Percentiles rank a stretch among this genome's conserved stretches.
These are phyloP conservation scores for Talaromyces sp. DNA, from an alignment of 2,329 filamentous ascomycete genomes.

Conservation along the genomic window DNA sequence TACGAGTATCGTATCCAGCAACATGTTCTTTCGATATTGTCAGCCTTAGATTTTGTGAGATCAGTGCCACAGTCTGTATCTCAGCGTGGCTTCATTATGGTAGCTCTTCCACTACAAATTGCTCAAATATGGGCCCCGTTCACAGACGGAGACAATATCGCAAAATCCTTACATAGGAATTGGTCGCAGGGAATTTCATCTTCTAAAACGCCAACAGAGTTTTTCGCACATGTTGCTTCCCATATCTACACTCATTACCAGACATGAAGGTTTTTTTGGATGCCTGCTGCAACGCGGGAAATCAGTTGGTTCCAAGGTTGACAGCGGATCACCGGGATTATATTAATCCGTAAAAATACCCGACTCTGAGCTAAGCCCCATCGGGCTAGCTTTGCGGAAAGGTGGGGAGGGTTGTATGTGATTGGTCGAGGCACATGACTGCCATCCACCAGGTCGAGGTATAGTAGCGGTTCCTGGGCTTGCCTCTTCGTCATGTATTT, in stretches of 20 bases:
- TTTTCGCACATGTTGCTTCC: background rate
- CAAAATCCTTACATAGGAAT: background rate
- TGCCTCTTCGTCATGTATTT: background rate
- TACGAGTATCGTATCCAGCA: background rate
- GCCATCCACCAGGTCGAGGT: background rate
- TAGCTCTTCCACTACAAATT: background rate
- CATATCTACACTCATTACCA: background rate
- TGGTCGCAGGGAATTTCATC: background rate
- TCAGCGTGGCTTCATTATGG: background rate
- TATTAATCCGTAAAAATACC: background rate
- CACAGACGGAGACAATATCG: background rate
- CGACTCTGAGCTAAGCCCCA: background rate
- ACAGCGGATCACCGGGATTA: background rate
- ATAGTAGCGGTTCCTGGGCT: background rate
- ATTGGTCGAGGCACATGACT: background rate
- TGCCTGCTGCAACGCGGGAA: background rate
- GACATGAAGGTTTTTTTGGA: background rate
- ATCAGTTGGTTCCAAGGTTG: background rate
- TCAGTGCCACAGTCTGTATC: background rate
- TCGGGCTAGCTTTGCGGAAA: background rate
- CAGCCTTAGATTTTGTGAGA: background rate
- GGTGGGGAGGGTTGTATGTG: background rate
- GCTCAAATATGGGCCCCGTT: background rate
- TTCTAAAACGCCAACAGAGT: background rate
- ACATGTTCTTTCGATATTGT: background rate